Conservation (phyloP, 1,284 basidiomycete genomes). For the Ceratobasidium sp. region DNA sequence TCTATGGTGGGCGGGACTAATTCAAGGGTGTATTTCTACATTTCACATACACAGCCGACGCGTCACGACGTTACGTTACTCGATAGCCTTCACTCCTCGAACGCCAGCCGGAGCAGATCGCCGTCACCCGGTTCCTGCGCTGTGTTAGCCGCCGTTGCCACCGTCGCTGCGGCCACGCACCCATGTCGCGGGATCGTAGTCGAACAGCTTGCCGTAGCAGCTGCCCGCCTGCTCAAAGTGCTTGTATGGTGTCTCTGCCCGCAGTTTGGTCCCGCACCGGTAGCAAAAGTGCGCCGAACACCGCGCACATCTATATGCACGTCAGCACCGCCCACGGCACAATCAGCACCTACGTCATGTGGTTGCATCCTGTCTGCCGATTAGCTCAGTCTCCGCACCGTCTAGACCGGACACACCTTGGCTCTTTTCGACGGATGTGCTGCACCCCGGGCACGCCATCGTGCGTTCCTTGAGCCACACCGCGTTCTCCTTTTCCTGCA, state of each 20-base stretch:
- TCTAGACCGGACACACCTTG: constrained; percentile 70
- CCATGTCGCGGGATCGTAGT: constrained; percentile 52
- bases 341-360: constrained; percentile 35
- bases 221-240: constrained; percentile 71
- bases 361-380: constrained; percentile 44
- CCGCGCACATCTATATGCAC: constrained; percentile 68
- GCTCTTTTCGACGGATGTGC: constrained; percentile 75
- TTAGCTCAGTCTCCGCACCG: constrained; percentile 55
- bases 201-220: constrained; percentile 76
- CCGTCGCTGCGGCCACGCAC: constrained; percentile 50
- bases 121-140: constrained; percentile 67
- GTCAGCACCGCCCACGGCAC: neutral
- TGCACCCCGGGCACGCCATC: constrained; percentile 71
- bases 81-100: constrained; percentile 5
- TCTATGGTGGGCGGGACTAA: constrained; percentile 37
- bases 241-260: constrained; percentile 66
- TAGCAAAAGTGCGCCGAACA: constrained; percentile 82
- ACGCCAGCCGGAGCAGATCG: constrained; percentile 53
- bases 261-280: constrained; percentile 69
- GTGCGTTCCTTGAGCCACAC: constrained; percentile 78
- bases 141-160: constrained; percentile 49
- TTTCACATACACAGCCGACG: constrained; percentile 19
- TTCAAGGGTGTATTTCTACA: constrained; percentile 33
- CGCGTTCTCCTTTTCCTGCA: constrained; percentile 74
- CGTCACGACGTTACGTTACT: constrained; percentile 14